Base-by-base conservation (phyloP, 179 eudicot species). In the Dionaea muscipula region DNA sequence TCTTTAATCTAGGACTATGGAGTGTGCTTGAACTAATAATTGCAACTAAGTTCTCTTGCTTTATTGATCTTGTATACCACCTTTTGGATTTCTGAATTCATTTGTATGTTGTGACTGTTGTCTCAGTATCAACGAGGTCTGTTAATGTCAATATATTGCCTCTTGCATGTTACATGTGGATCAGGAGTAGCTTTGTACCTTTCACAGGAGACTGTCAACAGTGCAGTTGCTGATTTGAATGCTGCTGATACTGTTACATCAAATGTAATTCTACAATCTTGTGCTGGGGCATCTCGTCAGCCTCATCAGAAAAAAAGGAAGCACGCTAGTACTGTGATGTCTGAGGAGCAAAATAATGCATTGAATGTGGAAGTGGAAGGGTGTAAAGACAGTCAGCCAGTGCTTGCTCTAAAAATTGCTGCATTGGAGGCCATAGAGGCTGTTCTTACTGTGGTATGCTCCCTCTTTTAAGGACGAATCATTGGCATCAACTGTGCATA, bases 401-500 rank as follows among this genome's bases (percentile, higher is more conserved):
- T 81, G 56, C 35, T 80, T 36, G 60, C 91, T 15, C 65, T 82
- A 37, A 78, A 82, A 72, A 78, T 80, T 56, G 95, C 95, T 64
- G 95, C 94, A 35, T 46, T 87, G 16, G 80, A 82, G 63, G 72
- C 86, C 20, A 53, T 91, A 61, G 88, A 91, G 65, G 79, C 94
- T 61, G 88, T 91, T 67, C 68, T 91, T 12, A 74, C 71, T 27
- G 85, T 88, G 91, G 95, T 91, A 84, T 39, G 82, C 66, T 27
- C n/a, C 37, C n/a, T 37, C 33, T 49, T 15, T 49, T 11, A 12
- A 7, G 17, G 19, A 20, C 6, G 20, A 28, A 26, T 37, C 38
- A 33, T 43, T 10, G 14, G 39, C 39, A 17, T 31, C 18, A 22
- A 21, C 6, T 53, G 35, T 31, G 10, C 35, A 6, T 11, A 31